Evolutionary conservation across 1,139 yeast genomes (phyloP).

Genomic region (Pichia terricola): DNA sequence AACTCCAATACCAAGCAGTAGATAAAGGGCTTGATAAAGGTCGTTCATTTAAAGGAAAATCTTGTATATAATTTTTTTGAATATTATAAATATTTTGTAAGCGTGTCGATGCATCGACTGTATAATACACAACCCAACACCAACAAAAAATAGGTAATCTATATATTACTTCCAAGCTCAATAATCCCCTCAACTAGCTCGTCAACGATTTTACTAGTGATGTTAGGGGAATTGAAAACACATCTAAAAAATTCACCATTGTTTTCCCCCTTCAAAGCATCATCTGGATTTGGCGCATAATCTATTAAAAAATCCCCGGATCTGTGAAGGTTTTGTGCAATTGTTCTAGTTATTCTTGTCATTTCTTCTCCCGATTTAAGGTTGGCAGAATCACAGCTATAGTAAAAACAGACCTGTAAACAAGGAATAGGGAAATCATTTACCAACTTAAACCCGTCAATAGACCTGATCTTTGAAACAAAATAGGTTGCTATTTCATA

Average conservation of each 20-base stretch:
- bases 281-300: constrained; percentile 66
- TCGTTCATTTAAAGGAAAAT: not conserved
- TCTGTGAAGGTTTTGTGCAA: constrained; percentile 53
- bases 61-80: not conserved
- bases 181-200: constrained; percentile 29
- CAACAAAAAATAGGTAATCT: not conserved
- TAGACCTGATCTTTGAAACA: constrained; percentile 32
- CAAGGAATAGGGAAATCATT: constrained; percentile 59
- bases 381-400: constrained; percentile 33
- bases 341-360: constrained; percentile 52
- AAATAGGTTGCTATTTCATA: constrained; percentile 54
- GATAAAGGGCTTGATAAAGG: no score
- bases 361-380: constrained; percentile 27
- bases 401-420: constrained; percentile 77
- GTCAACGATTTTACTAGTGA: constrained; percentile 34
- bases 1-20: constrained; percentile 27
- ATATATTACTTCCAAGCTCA: not conserved
- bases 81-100: not conserved
- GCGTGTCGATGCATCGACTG: no score
- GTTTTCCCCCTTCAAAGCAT: constrained; percentile 28
- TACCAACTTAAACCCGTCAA: constrained; percentile 42
- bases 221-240: constrained; percentile 68
- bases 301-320: constrained; percentile 65
- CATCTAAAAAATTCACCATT: constrained; percentile 79
- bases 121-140: not conserved